phyloP scores from a whole-genome alignment of 768 basidiomycete species.

The Guyanaporus albipodus region DNA sequence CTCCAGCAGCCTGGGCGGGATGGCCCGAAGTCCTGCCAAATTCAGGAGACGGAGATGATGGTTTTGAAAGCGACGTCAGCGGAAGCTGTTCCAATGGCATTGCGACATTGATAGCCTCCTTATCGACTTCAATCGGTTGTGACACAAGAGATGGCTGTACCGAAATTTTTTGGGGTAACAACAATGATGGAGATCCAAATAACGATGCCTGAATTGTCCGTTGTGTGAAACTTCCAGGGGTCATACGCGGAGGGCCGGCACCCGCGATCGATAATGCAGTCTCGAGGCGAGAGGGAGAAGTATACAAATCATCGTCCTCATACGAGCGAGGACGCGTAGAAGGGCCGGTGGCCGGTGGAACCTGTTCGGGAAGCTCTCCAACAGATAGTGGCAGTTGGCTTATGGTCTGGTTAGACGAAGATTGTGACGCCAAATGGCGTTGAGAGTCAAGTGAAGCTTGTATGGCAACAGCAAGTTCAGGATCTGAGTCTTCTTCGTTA shows the following conservation, averaged over 20 bases:
- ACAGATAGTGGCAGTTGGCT: constrained; percentile 6
- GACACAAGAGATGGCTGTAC: neutral
- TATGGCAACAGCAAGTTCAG: constrained; percentile 55
- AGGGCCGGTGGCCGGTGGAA: neutral
- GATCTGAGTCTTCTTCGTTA: constrained; percentile 48
- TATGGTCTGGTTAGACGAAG: constrained; percentile 3
- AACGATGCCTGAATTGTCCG: constrained; percentile 18
- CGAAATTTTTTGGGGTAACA: constrained; percentile 16
- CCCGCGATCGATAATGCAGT: constrained; percentile 67
- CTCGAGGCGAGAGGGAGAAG: constrained; percentile 55
- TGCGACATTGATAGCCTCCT: neutral
- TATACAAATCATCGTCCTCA: constrained; percentile 46
- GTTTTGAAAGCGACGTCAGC: constrained; percentile 1
- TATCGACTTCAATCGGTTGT: neutral
- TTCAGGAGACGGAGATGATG: constrained; percentile 1
- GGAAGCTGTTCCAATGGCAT: constrained; percentile 5
- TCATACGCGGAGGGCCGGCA: constrained; percentile 38
- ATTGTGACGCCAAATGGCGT: neutral
- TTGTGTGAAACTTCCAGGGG: constrained; percentile 10
- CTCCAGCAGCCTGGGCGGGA: constrained; percentile 2
- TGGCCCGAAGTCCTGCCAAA: neutral
- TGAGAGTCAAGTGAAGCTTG: constrained; percentile 52
- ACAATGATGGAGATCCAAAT: constrained; percentile 39
- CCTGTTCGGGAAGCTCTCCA: neutral
- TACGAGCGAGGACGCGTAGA: constrained; percentile 3